Base-by-base conservation (phyloP, 345 rosid genomes). In the Hypericum perforatum region DNA sequence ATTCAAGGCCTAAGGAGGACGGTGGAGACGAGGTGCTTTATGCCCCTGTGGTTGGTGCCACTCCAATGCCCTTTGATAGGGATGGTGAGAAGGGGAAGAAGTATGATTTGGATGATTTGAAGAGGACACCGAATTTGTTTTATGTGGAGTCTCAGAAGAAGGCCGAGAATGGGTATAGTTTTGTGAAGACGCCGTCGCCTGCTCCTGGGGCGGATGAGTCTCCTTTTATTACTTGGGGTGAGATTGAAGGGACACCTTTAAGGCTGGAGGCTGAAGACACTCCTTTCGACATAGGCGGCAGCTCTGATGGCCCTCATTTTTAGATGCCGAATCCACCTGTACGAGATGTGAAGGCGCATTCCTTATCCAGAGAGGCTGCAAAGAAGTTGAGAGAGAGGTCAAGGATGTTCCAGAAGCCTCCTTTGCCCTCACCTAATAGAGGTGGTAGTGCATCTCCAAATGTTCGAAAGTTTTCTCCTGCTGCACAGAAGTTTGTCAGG, bases 151-250 rank as follows among this genome's bases (percentile, higher is more conserved):
- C 88, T 0, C 85, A 60, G 16, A 92, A 88, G 72, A 80, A 68
- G 68, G 82, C 94, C 0, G 95, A 80, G 47, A 82, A 85, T 54
- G 98, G 98, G 15, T 92, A 88, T 71, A 81, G 76, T 51, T 88
- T 82, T 74, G 95, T 92, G 37, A 82, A 50, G 76, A 92, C 97
- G 6, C 98, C 98, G 9, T 89, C 98, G 16, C 97, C 98, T 7
- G 92, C 92, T 10, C 95, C 98, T 0, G 97, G 97, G 42, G 84
- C 68, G 43, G 95, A 88, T 68, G 95, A 75, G 37, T 92, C 97
- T 0, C 98, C 98, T 0, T 85, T 92, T 70, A 76, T 92, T 37
- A 92, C 98, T 0, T 92, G 98, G 98, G 98, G 97, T 76, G 95
- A 92, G 76, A 88, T 92, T 37, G 98, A 92, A 58, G 97, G 98